Base-by-base conservation (phyloP, 176 grass and related monocot genomes). In the Neostapfia colusana region DNA sequence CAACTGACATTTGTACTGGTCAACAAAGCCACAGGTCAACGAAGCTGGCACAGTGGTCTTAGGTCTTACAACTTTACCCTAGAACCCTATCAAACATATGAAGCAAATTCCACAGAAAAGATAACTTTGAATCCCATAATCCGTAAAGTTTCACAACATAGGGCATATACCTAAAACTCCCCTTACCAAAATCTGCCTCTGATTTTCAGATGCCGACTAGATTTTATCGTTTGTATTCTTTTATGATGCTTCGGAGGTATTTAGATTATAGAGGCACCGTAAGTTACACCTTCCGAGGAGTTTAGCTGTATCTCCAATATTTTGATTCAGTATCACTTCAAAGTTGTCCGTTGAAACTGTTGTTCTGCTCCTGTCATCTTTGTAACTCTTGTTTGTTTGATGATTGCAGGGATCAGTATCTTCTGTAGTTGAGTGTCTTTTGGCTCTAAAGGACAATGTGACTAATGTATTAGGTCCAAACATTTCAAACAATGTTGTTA, bases 351-450 rank as follows among this genome's bases (percentile, higher is more conserved):
- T 63, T 69, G 45, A 63, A 69, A 44, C 5, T 69, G 39, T 77
- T 54, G 79, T 78, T 84, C n/a, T 80, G 28, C 67, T 80, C 56
- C 75, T 76, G 42, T 40, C 26, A 6, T 23, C 21, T 81, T 62
- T 85, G 76, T 81, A 50, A 85, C 54, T 67, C 35, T 37, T 20
- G 10, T 83, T 12, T 3, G 3, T 81, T 61, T 21, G 35, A 70
- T 85, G 60, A 70, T 85, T 87, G 53, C 75, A 94, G 95, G 95
- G 95, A 78, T 78, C 89, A 18, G 84, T 88, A 72, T 82, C 82
- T 71, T 81, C 89, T 79, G 80, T 98, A 43, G 89, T 98, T 67
- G 82, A 90, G 41, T 98, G 91, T 72, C 84, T 98, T 73, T 90
- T 93, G 79, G 82, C 72, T 72, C 85, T 98, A 69, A 98, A 79